Base-by-base conservation (phyloP, 1,139 yeast species). In the Taphrina wiesneri region DNA sequence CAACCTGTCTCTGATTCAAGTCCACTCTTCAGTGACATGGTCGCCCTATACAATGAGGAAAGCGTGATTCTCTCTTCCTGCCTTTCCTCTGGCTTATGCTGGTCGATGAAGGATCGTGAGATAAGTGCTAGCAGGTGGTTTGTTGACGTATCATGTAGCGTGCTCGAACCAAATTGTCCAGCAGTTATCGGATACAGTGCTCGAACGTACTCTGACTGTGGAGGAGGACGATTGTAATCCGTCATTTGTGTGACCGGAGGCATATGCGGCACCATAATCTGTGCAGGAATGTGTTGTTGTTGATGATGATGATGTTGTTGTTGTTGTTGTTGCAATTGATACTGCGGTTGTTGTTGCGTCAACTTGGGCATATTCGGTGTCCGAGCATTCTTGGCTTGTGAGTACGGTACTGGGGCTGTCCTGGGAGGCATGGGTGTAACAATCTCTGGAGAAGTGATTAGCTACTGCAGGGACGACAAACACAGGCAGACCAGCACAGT, bases 21-120 rank as follows among this genome's bases (percentile, higher is more conserved):
- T 1, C 86, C 87, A 3, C 86, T 82, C 70, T 80, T 80, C 69
- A 88, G 82, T 1, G 91, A 83, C 85, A 88, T 82, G 62, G 80
- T 78, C 60, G 88, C 82, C 64, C 96, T 79, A 49, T 80, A 80
- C 72, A 60, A 45, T 7, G 46, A 30, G 25, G 34, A 21, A n/a
- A 45, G 25, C 39, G 64, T n/a, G n/a, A 28, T 30, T 15, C 64
- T 49, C 11, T 43, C 43, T 5, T 26, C 57, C 34, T 25, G 19
- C 43, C 30, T 26, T 21, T 49, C 57, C 6, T 15, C 41, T 19
- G 52, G 57, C 26, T 52, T 41, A 17, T 53, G 56, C 21, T 49
- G 57, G n/a, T 49, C 64, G n/a, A 60, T 49, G 23, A 54, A 36
- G 4, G 39, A 13, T 15, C 51, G 30, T 13, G 64, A 28, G 30